These are phyloP conservation scores for Kentomonas sorsogonicus DNA, from an alignment of 208 protist species.

Conservation along the genomic window DNA sequence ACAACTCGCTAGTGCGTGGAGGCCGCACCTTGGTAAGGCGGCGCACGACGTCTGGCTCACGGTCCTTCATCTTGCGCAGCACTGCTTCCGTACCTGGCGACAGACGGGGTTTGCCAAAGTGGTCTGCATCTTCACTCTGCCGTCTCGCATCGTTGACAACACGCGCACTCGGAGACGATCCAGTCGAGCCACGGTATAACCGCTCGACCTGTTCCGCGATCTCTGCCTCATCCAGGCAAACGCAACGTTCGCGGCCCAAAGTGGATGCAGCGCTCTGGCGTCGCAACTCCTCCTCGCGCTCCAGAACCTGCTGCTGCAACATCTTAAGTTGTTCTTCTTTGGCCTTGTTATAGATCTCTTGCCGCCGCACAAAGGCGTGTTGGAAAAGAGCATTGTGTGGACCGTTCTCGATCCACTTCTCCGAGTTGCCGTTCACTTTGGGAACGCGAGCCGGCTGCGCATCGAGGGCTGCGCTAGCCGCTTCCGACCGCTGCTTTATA, in stretches of 20 bases:
- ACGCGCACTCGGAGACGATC: too few relatives aligned
- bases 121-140: slow-evolving; percentile 23
- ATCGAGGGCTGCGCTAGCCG: background rate
- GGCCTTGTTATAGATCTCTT: slow-evolving; percentile 60
- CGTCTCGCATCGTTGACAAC: slow-evolving; percentile 45
- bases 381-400: slow-evolving; percentile 68
- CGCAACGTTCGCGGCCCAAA: too few relatives aligned
- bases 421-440: slow-evolving; percentile 46
- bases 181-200: too few relatives aligned
- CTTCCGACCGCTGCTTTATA: background rate
- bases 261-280: background rate
- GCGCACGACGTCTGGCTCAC: slow-evolving; percentile 67
- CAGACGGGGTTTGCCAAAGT: slow-evolving; percentile 34
- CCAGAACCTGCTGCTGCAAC: slow-evolving; percentile 23
- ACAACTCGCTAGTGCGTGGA: background rate
- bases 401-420: slow-evolving; percentile 64
- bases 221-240: too few relatives aligned
- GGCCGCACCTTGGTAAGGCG: slow-evolving; percentile 29
- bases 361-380: slow-evolving; percentile 58
- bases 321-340: too few relatives aligned
- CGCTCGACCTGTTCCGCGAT: too few relatives aligned
- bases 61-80: slow-evolving; percentile 18
- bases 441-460: slow-evolving; percentile 21
- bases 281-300: background rate
- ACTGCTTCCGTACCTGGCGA: slow-evolving; percentile 60